Evolutionary conservation across 148 eudicot genomes (phyloP), one percentile per base, ranked within the genome.

Genomic region (Hydrangea macrophylla): DNA sequence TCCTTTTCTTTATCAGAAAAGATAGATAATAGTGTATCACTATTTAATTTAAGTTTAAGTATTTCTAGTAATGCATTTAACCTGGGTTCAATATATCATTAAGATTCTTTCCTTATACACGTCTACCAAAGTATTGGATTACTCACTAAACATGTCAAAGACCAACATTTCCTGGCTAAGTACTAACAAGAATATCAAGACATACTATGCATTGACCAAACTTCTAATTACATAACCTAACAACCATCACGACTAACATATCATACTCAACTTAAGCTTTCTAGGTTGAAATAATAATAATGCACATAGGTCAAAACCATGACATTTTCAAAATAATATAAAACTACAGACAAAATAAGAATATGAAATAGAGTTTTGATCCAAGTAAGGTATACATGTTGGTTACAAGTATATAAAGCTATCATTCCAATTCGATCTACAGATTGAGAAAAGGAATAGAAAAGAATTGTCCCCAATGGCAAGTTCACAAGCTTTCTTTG

Each of bases 391-490:
- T 18, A 25, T 9, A 11, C 51, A 20, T 26, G 37, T 32, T 51
- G 53, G 57, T 39, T 33, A 67, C 9, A 48, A 51, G 68, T 80
- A 80, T 82, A 82, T 60, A 76, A 76, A 70, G 62, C 40, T 17
- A 60, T 70, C 31, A 64, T 64, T 60, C 33, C 31, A 31, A 28
- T 71, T 42, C 60, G 22, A 54, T 20, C 8, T 60, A 15, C 13
- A 15, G 2, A 28, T 17, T 10, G 54, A 2, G 1, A 9, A 58
- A 0, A 25, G 20, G 23, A 8, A 32, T 11, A 17, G 35, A 3
- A 61, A 28, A 39, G 50, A 37, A 64, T 31, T 40, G 25, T 65
- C 35, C 24, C 10, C 23, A 64, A 86, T 86, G 87, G 87, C 67
- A 67, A 67, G 68, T 27, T 65, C 63, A 64, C 54, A 55, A 74